These are phyloP conservation scores for Colletotrichum phormii DNA, from an alignment of 2,329 filamentous ascomycete genomes.

Conservation along the genomic window DNA sequence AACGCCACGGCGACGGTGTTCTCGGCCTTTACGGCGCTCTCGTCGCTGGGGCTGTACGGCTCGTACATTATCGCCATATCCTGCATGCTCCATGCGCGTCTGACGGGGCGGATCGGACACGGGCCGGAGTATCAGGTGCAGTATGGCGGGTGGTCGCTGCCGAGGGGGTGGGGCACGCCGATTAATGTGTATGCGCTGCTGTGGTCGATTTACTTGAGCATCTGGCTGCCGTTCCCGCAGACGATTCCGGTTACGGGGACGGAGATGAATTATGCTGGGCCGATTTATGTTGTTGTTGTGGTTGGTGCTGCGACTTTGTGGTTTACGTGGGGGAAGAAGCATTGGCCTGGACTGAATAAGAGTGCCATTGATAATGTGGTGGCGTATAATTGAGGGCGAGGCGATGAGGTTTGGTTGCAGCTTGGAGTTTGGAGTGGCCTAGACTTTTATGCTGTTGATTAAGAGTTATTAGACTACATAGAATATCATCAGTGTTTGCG, in stretches of 20 bases:
- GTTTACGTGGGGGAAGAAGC: conserved; percentile 30
- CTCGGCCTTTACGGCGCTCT: conserved; percentile 30
- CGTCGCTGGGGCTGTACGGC: conserved; percentile 30
- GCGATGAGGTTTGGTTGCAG: no score
- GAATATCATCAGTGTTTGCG: no score
- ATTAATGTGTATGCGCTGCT: conserved; percentile 30
- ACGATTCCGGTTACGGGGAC: conserved; percentile 29
- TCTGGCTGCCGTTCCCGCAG: conserved; percentile 33
- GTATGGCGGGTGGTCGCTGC: conserved; percentile 29
- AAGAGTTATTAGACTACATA: background rate
- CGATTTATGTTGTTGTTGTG: conserved; percentile 27
- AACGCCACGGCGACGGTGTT: conserved; percentile 35
- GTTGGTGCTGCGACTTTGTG: conserved; percentile 25
- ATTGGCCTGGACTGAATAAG: conserved; percentile 32
- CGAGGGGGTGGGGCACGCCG: conserved; percentile 20
- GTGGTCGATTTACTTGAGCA: conserved; percentile 28
- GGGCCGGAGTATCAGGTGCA: conserved; percentile 19
- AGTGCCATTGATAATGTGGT: conserved; percentile 26
- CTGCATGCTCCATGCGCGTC: conserved; percentile 31
- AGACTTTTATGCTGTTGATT: background rate
- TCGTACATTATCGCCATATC: conserved; percentile 35
- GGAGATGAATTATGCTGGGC: conserved; percentile 32
- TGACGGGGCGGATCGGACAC: conserved; percentile 28
- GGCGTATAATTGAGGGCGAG: conserved; percentile 5
- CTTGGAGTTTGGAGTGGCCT: background rate